phyloP scores from a whole-genome alignment of 2,329 filamentous ascomycete species.

The Scedosporium boydii region DNA sequence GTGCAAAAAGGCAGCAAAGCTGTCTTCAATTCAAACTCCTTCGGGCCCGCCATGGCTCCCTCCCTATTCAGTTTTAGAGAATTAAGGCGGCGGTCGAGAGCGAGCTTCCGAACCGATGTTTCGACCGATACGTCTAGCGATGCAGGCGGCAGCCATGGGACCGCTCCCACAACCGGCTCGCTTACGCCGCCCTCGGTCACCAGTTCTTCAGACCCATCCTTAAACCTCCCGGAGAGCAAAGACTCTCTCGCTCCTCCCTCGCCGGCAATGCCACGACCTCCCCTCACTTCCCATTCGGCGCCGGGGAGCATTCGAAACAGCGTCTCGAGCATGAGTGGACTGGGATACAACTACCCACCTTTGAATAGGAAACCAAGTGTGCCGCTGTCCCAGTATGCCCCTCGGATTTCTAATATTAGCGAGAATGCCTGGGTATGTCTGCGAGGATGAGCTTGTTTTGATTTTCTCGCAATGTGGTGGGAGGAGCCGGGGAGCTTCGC shows the following conservation, averaged over 20 bases:
- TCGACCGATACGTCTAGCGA: conserved; percentile 55
- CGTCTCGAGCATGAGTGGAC: conserved; percentile 52
- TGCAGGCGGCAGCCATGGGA: conserved; percentile 45
- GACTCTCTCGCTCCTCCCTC: not conserved
- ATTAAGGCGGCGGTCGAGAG: conserved; percentile 65
- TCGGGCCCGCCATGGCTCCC: conserved; percentile 36
- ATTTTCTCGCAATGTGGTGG: too few relatives aligned
- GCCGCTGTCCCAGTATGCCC: conserved; percentile 70
- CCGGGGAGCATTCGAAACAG: conserved; percentile 38
- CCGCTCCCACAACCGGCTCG: conserved; percentile 57
- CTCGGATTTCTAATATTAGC: conserved; percentile 66
- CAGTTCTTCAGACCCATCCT: conserved; percentile 54
- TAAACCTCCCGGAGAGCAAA: conserved; percentile 22
- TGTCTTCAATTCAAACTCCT: not conserved
- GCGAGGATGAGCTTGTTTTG: not conserved
- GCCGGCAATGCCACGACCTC: not conserved
- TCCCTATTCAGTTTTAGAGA: conserved; percentile 62
- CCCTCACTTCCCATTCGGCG: not conserved
- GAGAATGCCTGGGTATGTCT: conserved; percentile 75
- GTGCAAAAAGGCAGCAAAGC: not conserved
- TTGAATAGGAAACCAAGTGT: conserved; percentile 28
- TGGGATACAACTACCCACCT: conserved; percentile 26
- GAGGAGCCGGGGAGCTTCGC: too few relatives aligned
- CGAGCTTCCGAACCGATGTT: conserved; percentile 59
- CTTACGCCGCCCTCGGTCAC: conserved; percentile 67